phyloP scores from a whole-genome alignment of 257 asterid species.

The Fraxinus anomala region DNA sequence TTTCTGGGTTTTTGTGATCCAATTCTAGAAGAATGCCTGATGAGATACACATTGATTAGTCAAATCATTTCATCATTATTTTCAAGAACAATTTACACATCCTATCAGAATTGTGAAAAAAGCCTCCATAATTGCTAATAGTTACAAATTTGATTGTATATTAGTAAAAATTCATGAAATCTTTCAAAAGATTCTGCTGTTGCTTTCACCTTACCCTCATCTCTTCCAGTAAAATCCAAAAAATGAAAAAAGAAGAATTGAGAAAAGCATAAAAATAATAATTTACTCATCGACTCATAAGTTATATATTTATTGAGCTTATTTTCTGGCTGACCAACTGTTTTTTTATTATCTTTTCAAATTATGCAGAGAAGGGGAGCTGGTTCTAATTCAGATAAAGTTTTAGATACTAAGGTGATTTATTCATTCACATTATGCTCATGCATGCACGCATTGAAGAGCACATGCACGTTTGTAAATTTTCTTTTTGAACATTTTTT shows the following conservation, averaged over 20 bases:
- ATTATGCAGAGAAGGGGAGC: slow-evolving; percentile 73
- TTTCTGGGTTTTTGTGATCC: slow-evolving; percentile 9
- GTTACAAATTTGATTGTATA: slow-evolving; percentile 33
- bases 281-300: too few relatives aligned
- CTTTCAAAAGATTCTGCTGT: slow-evolving; percentile 37
- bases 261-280: slow-evolving; percentile 6
- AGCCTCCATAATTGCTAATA: slow-evolving; percentile 36
- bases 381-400: slow-evolving; percentile 68
- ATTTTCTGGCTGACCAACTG: slow-evolving; percentile 1
- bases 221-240: slow-evolving; percentile 19
- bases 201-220: slow-evolving; percentile 41
- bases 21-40: slow-evolving; percentile 15
- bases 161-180: slow-evolving; percentile 25
- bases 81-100: slow-evolving; percentile 38
- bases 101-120: slow-evolving; percentile 44
- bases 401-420: slow-evolving; percentile 80
- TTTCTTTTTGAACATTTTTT: neutral
- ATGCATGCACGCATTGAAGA: slow-evolving; percentile 32
- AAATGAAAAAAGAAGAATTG: neutral
- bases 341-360: slow-evolving; percentile 17
- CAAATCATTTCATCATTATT: slow-evolving; percentile 30
- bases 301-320: neutral
- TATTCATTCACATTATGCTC: slow-evolving; percentile 22
- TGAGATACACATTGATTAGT: neutral
- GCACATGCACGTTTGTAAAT: neutral